Percentiles rank a stretch among this genome's conserved stretches.
Evolutionary conservation across 2,329 filamentous ascomycete genomes (phyloP).

Genomic region (Neofusicoccum kwambonambiense): DNA sequence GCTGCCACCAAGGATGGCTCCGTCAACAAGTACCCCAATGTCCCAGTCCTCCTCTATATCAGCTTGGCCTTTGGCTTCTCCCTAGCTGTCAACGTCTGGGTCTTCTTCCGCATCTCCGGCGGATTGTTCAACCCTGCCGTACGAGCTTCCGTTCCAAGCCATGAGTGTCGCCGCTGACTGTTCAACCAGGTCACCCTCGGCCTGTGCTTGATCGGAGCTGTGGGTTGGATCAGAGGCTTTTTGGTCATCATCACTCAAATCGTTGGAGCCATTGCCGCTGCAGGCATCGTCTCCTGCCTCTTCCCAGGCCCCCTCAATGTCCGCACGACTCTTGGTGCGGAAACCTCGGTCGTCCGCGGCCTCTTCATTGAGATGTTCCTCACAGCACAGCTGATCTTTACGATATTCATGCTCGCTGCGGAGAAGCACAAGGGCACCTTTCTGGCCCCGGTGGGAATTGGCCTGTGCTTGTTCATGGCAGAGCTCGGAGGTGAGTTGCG

Average conservation of each 20-base stretch:
- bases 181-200: conserved; percentile 44
- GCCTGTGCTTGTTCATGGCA: conserved; percentile 47
- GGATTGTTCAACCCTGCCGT: conserved; percentile 38
- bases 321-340: conserved; percentile 42
- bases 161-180: background rate
- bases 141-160: conserved; percentile 14
- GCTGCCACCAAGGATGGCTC: conserved; percentile 17
- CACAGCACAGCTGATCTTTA: conserved; percentile 50
- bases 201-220: conserved; percentile 48
- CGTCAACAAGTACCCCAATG: conserved; percentile 31
- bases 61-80: conserved; percentile 43
- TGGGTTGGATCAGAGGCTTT: conserved; percentile 45
- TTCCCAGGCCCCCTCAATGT: conserved; percentile 49
- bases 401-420: conserved; percentile 47
- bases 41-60: conserved; percentile 39
- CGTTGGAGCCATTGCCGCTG: conserved; percentile 45
- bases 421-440: conserved; percentile 43
- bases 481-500: conserved; percentile 40
- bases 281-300: conserved; percentile 44
- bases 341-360: conserved; percentile 45
- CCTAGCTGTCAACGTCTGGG: conserved; percentile 45
- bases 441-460: conserved; percentile 43
- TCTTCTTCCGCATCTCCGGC: conserved; percentile 45
- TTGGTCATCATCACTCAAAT: conserved; percentile 48
- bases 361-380: conserved; percentile 53